Evolutionary conservation across 768 basidiomycete species (phyloP).

Genomic region (Termitomyces sp.): DNA sequence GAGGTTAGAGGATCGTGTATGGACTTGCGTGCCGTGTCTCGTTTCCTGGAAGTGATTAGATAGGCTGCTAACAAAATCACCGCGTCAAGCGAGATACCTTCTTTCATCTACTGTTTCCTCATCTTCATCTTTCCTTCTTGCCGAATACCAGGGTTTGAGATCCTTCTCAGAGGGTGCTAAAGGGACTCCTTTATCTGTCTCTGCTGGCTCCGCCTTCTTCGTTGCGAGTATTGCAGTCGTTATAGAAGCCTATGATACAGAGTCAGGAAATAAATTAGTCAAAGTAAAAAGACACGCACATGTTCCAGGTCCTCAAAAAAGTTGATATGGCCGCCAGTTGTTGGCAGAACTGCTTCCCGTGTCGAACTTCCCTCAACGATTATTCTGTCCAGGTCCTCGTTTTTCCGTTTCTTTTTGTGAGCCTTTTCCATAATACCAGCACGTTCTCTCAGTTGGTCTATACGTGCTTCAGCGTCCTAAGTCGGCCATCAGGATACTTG

Average conservation of each 20-base stretch:
- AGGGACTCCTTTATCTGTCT: constrained; percentile 69
- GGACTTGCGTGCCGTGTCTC: constrained; percentile 61
- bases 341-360: constrained; percentile 34
- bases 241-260: constrained; percentile 36
- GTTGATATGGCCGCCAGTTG: constrained; percentile 72
- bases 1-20: constrained; percentile 70
- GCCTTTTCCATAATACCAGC: constrained; percentile 39
- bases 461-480: constrained; percentile 80
- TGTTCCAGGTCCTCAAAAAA: constrained; percentile 81
- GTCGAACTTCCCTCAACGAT: constrained; percentile 30
- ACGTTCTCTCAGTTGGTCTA: constrained; percentile 58
- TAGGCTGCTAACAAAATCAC: neutral
- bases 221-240: constrained; percentile 43
- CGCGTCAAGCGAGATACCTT: constrained; percentile 26
- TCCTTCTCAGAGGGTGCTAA: constrained; percentile 76
- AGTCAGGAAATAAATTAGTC: neutral
- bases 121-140: constrained; percentile 5
- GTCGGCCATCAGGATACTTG: constrained; percentile 15
- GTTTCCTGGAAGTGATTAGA: constrained; percentile 37
- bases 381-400: constrained; percentile 32
- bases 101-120: constrained; percentile 23
- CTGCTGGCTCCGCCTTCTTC: constrained; percentile 43
- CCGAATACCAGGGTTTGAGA: constrained; percentile 77
- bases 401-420: constrained; percentile 33
- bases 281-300: constrained; percentile 29